Conservation (phyloP, 345 rosid species). For the Citrus trifoliata region DNA sequence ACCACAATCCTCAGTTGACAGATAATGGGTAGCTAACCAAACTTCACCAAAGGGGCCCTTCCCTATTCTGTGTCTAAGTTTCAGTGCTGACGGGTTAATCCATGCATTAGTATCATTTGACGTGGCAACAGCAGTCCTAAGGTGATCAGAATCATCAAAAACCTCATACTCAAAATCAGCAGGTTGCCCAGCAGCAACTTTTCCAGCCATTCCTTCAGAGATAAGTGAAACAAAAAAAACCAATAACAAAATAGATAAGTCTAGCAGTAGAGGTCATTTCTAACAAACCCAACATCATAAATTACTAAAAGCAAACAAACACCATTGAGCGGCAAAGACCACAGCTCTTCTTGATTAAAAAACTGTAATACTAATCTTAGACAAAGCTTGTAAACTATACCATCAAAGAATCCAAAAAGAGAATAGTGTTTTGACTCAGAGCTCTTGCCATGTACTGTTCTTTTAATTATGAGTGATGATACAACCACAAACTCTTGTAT, state of each 20-base stretch:
- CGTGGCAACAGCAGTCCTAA: constrained; percentile 45
- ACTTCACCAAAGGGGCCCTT: constrained; percentile 95
- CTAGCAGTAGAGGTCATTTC: neutral
- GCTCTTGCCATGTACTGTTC: no score
- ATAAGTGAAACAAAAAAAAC: neutral
- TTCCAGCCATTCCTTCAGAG: constrained; percentile 57
- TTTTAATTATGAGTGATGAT: no score
- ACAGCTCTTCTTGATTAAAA: neutral
- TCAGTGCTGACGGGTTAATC: constrained; percentile 67
- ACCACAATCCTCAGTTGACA: constrained; percentile 52
- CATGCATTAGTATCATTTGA: constrained; percentile 52
- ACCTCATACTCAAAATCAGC: constrained; percentile 67
- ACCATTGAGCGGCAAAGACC: neutral
- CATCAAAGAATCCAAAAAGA: neutral
- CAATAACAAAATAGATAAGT: no score
- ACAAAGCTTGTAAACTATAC: neutral
- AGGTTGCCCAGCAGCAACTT: constrained; percentile 37
- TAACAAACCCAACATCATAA: neutral
- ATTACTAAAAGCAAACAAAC: neutral
- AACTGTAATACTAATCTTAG: neutral
- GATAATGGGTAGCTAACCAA: constrained; percentile 89
- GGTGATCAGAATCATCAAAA: constrained; percentile 55
- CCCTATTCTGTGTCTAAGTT: constrained; percentile 86
- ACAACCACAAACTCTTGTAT: no score
- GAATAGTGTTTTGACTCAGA: neutral